phyloP scores from a whole-genome alignment of 345 rosid species.

The Camelina sativa region DNA sequence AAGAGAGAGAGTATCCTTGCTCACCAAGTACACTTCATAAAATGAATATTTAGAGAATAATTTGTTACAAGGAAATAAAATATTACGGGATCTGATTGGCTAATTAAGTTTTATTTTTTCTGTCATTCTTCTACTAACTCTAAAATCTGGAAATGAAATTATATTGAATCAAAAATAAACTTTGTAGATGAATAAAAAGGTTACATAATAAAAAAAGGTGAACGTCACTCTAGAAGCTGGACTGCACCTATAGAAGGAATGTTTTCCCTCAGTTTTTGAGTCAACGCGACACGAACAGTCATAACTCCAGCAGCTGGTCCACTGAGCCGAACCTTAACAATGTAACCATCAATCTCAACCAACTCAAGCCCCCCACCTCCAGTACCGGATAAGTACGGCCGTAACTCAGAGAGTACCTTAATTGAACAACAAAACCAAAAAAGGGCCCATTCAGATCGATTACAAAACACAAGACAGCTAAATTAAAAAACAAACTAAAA shows the following conservation, averaged over 20 bases:
- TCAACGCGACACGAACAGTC: slow-evolving; percentile 90
- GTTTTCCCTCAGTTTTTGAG: slow-evolving; percentile 86
- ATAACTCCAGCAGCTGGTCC: slow-evolving; percentile 93
- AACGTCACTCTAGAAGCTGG: slow-evolving; percentile 66
- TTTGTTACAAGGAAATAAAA: background rate
- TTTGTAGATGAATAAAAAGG: slow-evolving; percentile 10
- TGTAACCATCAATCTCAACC: slow-evolving; percentile 64
- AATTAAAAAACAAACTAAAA: background rate
- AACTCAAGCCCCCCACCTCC: slow-evolving; percentile 91
- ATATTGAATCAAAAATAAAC: slow-evolving; percentile 19
- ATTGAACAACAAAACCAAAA: slow-evolving; percentile 2
- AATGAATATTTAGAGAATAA: background rate
- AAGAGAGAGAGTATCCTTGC: background rate
- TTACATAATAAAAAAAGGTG: slow-evolving; percentile 1
- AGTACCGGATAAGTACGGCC: slow-evolving; percentile 88
- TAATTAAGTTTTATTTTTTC: background rate
- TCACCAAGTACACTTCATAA: background rate
- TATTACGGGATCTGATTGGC: too few relatives aligned
- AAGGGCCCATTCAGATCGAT: background rate
- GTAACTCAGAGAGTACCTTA: slow-evolving; percentile 81
- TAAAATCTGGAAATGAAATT: background rate
- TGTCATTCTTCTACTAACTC: background rate
- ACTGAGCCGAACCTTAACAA: slow-evolving; percentile 70
- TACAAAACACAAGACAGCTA: background rate
- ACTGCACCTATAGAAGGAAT: slow-evolving; percentile 84